Evolutionary conservation across 129 eudicot species (phyloP).

Genomic region (Centella asiatica): DNA sequence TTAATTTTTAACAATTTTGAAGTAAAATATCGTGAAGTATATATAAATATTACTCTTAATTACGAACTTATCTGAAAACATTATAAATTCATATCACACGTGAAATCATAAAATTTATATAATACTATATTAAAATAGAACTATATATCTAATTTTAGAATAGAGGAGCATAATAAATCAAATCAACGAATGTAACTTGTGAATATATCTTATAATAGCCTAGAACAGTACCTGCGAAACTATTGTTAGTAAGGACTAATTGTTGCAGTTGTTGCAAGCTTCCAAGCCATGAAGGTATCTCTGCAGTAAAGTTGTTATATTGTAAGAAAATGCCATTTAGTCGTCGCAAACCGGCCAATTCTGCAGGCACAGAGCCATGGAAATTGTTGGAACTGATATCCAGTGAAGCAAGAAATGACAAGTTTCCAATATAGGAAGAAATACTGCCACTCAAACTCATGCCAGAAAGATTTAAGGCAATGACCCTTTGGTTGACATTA

Average conservation of each 20-base stretch:
- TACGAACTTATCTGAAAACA: too few relatives aligned
- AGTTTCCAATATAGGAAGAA: neutral
- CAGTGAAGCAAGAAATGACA: neutral
- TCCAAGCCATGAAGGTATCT: neutral
- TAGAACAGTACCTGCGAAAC: neutral
- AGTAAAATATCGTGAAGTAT: too few relatives aligned
- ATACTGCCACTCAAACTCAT: constrained; percentile 1
- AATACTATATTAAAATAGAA: too few relatives aligned
- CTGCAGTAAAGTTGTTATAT: neutral
- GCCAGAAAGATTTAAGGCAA: neutral
- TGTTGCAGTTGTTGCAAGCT: neutral
- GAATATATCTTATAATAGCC: neutral
- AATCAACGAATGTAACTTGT: neutral
- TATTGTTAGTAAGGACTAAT: neutral
- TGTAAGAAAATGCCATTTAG: neutral
- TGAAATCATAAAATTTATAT: too few relatives aligned
- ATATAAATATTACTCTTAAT: too few relatives aligned
- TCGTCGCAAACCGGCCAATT: neutral
- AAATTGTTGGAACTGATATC: neutral
- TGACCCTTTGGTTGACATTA: constrained; percentile 4
- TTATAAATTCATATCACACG: too few relatives aligned
- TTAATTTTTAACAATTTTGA: too few relatives aligned
- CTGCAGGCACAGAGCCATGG: neutral
- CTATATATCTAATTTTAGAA: too few relatives aligned
- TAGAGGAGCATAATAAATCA: too few relatives aligned